phyloP scores from a whole-genome alignment of 2,329 filamentous ascomycete genomes.

The Mycosphaerella sp. region DNA sequence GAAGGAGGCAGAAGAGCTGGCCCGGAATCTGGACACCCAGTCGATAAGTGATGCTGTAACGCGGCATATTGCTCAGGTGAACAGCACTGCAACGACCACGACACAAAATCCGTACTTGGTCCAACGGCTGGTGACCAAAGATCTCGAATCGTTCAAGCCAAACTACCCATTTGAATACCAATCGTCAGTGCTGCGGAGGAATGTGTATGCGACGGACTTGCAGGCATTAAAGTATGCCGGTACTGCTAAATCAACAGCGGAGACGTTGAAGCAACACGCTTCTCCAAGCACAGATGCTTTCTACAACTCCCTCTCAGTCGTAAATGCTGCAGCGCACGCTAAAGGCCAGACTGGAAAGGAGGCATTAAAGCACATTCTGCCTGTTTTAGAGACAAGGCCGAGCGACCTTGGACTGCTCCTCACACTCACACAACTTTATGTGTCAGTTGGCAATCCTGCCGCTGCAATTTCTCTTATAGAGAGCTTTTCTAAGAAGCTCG shows the following conservation, averaged over 20 bases:
- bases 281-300: conserved; percentile 35
- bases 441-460: conserved; percentile 62
- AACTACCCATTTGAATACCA: conserved; percentile 71
- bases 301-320: conserved; percentile 53
- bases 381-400: conserved; percentile 65
- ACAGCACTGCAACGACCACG: conserved; percentile 48
- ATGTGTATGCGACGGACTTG: conserved; percentile 59
- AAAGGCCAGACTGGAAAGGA: conserved; percentile 58
- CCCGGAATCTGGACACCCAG: conserved; percentile 53
- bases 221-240: conserved; percentile 62
- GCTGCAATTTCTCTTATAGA: conserved; percentile 72
- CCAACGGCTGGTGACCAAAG: conserved; percentile 54
- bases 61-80: conserved; percentile 60
- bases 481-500: conserved; percentile 64
- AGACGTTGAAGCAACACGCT: conserved; percentile 43
- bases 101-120: conserved; percentile 60
- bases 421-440: conserved; percentile 74
- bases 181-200: conserved; percentile 53
- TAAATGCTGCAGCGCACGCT: conserved; percentile 69
- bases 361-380: conserved; percentile 62
- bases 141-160: conserved; percentile 47
- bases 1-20: conserved; percentile 58
- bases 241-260: conserved; percentile 51
- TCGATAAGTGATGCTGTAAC: conserved; percentile 64
- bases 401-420: conserved; percentile 74